Conservation (phyloP, 1,284 basidiomycete genomes). For the Leccinum colubrinum region DNA sequence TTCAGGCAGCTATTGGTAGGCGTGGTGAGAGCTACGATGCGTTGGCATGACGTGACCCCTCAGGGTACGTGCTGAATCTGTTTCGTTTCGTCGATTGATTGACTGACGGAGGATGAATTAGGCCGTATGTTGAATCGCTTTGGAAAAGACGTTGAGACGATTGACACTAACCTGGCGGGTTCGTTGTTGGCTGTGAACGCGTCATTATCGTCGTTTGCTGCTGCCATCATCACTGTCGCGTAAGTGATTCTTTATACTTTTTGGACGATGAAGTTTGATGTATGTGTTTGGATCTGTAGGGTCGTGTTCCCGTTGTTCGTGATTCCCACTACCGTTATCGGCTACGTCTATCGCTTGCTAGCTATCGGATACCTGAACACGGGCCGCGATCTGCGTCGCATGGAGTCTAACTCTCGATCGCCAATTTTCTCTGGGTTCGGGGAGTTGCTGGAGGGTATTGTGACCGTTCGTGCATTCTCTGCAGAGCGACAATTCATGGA, state of each 20-base stretch:
- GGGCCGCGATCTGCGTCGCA: conserved; percentile 54
- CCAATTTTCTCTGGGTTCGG: conserved; percentile 66
- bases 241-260: conserved; percentile 11
- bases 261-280: neutral
- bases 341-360: conserved; percentile 46
- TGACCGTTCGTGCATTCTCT: conserved; percentile 86
- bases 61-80: conserved; percentile 31
- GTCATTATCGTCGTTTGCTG: conserved; percentile 69
- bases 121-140: conserved; percentile 55
- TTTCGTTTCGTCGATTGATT: neutral
- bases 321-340: conserved; percentile 53
- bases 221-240: conserved; percentile 33
- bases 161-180: conserved; percentile 40
- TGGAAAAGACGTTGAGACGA: conserved; percentile 50
- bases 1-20: conserved; percentile 42
- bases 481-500: conserved; percentile 80
- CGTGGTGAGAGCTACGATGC: conserved; percentile 52
- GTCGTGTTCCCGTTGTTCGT: conserved; percentile 60
- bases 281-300: conserved; percentile 25
- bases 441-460: conserved; percentile 70
- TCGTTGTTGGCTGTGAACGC: conserved; percentile 73
- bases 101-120: conserved; percentile 10
- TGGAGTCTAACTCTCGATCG: conserved; percentile 58
- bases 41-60: conserved; percentile 51
- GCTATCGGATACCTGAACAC: conserved; percentile 58